Conservation (phyloP, 257 asterid species). For the Solanum bukasovii region DNA sequence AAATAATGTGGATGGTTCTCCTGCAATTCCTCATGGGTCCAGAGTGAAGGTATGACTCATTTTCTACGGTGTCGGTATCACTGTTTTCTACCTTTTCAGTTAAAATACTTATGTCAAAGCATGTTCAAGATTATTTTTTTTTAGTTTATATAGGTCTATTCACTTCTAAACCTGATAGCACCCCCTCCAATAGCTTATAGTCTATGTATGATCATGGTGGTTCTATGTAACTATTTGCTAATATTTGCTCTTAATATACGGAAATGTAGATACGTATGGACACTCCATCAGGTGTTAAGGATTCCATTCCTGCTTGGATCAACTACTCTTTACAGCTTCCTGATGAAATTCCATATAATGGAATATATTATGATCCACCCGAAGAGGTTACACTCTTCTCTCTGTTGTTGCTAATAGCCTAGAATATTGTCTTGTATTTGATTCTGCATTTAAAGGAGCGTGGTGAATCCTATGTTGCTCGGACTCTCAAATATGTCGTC, state of each 20-base stretch:
- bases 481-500: neutral
- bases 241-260: constrained; percentile 1
- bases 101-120: neutral
- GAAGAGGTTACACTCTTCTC: constrained; percentile 47
- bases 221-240: neutral
- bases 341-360: constrained; percentile 89
- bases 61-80: neutral
- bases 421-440: neutral
- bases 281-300: constrained; percentile 89
- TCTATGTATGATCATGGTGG: neutral
- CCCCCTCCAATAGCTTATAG: neutral
- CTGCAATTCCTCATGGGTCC: constrained; percentile 94
- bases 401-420: neutral
- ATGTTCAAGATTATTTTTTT: neutral
- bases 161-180: neutral
- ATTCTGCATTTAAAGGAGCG: neutral
- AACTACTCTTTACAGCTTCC: constrained; percentile 92
- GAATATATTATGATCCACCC: constrained; percentile 95
- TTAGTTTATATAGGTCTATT: neutral
- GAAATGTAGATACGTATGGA: constrained; percentile 88
- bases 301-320: constrained; percentile 99
- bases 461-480: neutral
- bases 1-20: constrained; percentile 86
- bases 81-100: neutral
- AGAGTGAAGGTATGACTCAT: constrained; percentile 67